Percentiles rank a stretch among this genome's conserved stretches.
These are phyloP conservation scores for Escallonia rubra DNA, from an alignment of 129 eudicot genomes.

Conservation along the genomic window DNA sequence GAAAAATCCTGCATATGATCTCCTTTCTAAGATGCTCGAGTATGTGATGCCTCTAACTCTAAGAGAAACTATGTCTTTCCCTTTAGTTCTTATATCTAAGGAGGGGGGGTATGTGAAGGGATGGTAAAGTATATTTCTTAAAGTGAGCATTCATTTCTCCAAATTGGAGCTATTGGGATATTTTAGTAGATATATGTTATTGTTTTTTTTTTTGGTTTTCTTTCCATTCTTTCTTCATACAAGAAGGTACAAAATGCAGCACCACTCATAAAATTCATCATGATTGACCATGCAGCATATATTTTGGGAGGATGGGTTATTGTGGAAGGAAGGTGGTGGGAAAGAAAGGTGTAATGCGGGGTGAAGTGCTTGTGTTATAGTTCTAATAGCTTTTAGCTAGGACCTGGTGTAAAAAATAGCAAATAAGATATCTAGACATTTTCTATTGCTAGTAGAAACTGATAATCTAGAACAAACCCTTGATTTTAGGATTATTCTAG, in stretches of 20 bases:
- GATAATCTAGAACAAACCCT: too few species aligned
- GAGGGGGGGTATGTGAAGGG: not conserved
- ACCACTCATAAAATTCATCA: not conserved
- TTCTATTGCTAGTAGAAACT: too few species aligned
- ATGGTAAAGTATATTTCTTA: not conserved
- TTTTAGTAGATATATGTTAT: not conserved
- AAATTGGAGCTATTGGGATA: not conserved
- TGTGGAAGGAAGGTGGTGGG: too few species aligned
- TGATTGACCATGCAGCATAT: not conserved
- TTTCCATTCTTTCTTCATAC: not conserved
- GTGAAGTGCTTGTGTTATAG: too few species aligned
- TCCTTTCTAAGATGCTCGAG: constrained; percentile 98
- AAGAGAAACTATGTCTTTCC: not conserved
- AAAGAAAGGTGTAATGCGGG: too few species aligned
- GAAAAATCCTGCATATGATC: constrained; percentile 88
- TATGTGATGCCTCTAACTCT: constrained; percentile 38
- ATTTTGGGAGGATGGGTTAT: too few species aligned
- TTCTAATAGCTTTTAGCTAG: too few species aligned
- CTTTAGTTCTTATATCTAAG: not conserved
- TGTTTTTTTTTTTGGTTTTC: not conserved
- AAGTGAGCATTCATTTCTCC: not conserved
- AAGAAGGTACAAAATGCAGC: not conserved
- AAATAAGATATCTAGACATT: too few species aligned
- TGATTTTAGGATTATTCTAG: too few species aligned
- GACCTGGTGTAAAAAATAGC: too few species aligned